A percentile compares a stretch with the other conserved stretches of the same genome.
Conservation (phyloP, 495 filamentous ascomycete genomes). For the Lasiosphaeriaceae sp. region DNA sequence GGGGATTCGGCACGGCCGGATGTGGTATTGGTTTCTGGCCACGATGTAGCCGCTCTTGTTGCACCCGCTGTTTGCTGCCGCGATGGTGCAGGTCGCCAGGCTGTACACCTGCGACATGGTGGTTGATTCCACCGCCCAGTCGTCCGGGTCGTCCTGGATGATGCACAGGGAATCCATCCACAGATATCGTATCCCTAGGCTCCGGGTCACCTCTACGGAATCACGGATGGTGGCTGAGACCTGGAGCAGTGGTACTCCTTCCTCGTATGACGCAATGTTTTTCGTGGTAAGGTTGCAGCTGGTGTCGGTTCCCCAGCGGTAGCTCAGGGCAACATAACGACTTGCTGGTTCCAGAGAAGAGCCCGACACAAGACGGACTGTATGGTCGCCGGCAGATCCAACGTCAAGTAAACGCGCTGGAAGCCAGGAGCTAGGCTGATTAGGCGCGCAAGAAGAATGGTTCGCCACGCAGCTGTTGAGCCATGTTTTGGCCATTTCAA, state of each 20-base stretch:
- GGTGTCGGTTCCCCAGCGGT: background rate
- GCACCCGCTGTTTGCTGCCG: background rate
- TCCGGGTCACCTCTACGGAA: background rate
- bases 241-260: background rate
- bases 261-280: background rate
- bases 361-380: background rate
- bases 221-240: background rate
- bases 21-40: background rate
- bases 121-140: background rate
- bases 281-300: background rate
- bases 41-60: background rate
- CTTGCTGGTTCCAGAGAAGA: background rate
- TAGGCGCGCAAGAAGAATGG: background rate
- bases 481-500: background rate
- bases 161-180: too few species aligned
- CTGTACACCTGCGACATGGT: constrained; percentile 1
- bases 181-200: background rate
- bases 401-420: background rate
- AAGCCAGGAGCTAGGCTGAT: background rate
- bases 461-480: background rate
- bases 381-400: background rate
- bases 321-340: background rate
- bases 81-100: background rate
- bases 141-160: background rate
- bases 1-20: background rate